Base-by-base conservation (phyloP, 2,329 filamentous ascomycete species). In the Helicocarpus griseus region DNA sequence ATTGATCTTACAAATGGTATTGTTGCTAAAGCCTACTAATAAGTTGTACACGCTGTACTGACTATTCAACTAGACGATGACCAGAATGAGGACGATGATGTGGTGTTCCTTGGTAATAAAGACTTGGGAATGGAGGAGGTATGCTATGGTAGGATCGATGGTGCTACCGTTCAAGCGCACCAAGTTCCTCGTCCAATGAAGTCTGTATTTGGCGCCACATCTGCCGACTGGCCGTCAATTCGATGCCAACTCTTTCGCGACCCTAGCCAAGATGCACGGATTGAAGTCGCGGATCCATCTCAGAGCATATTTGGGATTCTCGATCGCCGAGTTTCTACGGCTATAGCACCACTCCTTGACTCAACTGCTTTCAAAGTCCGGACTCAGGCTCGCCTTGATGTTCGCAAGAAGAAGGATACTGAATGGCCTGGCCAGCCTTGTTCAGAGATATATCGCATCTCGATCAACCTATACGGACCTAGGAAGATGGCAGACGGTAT, bases 391-490 rank as follows among this genome's bases (percentile, higher is more conserved):
- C 82, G 83, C 54, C 82, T 95, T 11, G 79, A 85, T 6, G 73
- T 80, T 5, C 80, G 89, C 40, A 79, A 75, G 39, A 85, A 81
- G 61, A 71, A 74, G 46, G 70, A 74, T 0, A 77, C 76, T n/a
- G 87, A 96, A 59, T 71, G 74, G 33, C 73, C 79, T 14, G 86
- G 88, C 33, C 72, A 79, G 50, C 65, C 74, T 0, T 80, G 78
- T 2, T 89, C 86, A 1, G 72, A 75, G 19, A 68, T 74, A 2
- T 82, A 86, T 54, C 74, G 74, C 11, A 74, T 91, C 24, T 82
- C 86, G 21, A 73, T 95, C 24, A 87, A 88, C 59, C 64, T 97
- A 6, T 96, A 93, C 61, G 89, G 88, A 0, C 83, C 86, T 5
- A 76, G 83, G 35, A 83, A 81, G 52, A 78, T 79, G 54, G 82